Conservation (phyloP, 1,139 yeast genomes). For the Blastobotrys petasosporus region DNA sequence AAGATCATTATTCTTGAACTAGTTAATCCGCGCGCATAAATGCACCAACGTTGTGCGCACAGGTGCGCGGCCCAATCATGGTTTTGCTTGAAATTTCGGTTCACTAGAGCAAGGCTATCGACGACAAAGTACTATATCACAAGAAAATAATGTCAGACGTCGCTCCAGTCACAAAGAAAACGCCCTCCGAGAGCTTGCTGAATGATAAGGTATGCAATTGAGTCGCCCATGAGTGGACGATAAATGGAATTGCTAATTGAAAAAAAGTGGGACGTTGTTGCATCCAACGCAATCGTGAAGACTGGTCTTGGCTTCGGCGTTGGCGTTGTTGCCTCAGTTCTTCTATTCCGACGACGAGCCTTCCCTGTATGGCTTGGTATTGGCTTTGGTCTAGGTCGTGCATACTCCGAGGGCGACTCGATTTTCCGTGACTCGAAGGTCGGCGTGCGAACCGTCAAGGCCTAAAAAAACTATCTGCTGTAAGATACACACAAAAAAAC, state of each 20-base stretch:
- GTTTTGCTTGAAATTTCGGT: too few species aligned
- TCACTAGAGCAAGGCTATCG: too few species aligned
- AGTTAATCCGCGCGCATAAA: too few species aligned
- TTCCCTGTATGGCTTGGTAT: slow-evolving; percentile 97
- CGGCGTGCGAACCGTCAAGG: slow-evolving; percentile 35
- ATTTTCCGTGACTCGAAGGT: slow-evolving; percentile 58
- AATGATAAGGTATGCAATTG: slow-evolving; percentile 55
- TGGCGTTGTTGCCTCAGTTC: slow-evolving; percentile 90
- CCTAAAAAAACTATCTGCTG: slow-evolving; percentile 17
- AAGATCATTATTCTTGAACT: too few species aligned
- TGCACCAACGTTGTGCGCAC: too few species aligned
- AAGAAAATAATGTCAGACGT: slow-evolving; percentile 23
- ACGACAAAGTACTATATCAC: too few species aligned
- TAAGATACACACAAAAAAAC: neutral
- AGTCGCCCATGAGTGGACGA: slow-evolving; percentile 7
- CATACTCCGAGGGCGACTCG: slow-evolving; percentile 97
- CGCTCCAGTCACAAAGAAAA: slow-evolving; percentile 18
- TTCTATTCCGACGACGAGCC: slow-evolving; percentile 85
- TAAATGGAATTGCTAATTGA: slow-evolving; percentile 7
- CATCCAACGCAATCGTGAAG: slow-evolving; percentile 89
- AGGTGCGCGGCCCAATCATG: too few species aligned
- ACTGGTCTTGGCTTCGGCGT: slow-evolving; percentile 97
- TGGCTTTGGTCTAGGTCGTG: slow-evolving; percentile 96
- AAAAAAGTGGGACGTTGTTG: slow-evolving; percentile 83
- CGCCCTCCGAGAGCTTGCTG: slow-evolving; percentile 60